Base-by-base conservation (phyloP, 1,284 basidiomycete genomes). In the Sparassis latifolia region DNA sequence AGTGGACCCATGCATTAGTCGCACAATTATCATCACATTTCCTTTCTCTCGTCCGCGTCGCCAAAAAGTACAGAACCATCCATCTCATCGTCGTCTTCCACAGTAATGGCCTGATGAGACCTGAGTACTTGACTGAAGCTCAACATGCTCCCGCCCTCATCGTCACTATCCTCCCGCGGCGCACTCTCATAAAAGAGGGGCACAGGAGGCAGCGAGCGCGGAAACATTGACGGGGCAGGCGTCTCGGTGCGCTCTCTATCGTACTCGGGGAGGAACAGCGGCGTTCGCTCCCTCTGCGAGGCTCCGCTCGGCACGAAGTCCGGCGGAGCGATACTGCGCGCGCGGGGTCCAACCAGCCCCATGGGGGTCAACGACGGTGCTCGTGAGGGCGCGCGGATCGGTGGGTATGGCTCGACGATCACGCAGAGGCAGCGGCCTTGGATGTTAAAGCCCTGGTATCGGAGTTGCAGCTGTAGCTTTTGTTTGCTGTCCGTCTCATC, bases 321-420 rank as follows among this genome's bases (percentile, higher is more conserved):
- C 3, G 66, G 56, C 38, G 69, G 67, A 12, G 63, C 68, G 43
- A 70, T 65, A 52, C 65, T 71, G 10, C 66, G 62, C n/a, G 63
- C 62, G 28, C 68, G 63, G 33, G 63, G 53, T 27, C 61, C 59
- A 9, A 55, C 37, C 10, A 63, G 51, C 12, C 58, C 59, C 5
- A 56, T 54, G 3, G 52, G 63, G 31, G 62, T 60, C 5, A 72
- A 59, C 5, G 74, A 71, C 7, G 66, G 64, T 28, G 62, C 61
- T 4, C 71, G 60, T 5, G 74, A 70, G 31, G 69, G 66, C 0
- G 66, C 66, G 33, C 72, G 74, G 43, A 81, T 62, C 12, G 76
- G 68, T 3, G 85, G 84, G 74, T 82, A 88, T 12, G 87, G 88
- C 62, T 90, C 87, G 20, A 89, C 80, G 30, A 90, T 82, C 30